phyloP scores from a whole-genome alignment of 2,329 filamentous ascomycete genomes.

The Penicillium sp. region DNA sequence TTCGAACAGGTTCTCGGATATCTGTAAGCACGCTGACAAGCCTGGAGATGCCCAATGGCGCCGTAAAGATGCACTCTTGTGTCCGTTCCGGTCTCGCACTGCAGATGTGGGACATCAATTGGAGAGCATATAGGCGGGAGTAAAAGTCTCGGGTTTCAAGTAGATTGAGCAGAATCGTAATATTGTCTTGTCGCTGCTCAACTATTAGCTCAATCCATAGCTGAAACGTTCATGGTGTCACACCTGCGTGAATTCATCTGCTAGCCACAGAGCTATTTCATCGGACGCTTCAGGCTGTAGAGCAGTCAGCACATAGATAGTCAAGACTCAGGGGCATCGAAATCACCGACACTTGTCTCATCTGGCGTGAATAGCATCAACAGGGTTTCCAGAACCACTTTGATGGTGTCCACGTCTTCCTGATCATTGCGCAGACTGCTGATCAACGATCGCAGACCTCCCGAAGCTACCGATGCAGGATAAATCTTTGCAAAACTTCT shows the following conservation, averaged over 20 bases:
- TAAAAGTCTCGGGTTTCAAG: conserved; percentile 86
- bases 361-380: conserved; percentile 82
- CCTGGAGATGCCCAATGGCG: conserved; percentile 80
- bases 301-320: conserved; percentile 20
- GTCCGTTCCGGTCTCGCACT: conserved; percentile 82
- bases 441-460: conserved; percentile 84
- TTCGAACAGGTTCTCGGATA: conserved; percentile 76
- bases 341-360: conserved; percentile 52
- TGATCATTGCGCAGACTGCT: conserved; percentile 78
- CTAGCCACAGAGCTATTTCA: conserved; percentile 91
- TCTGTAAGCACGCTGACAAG: conserved; percentile 83
- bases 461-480: conserved; percentile 90
- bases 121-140: conserved; percentile 81
- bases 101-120: conserved; percentile 81
- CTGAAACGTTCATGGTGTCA: conserved; percentile 19
- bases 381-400: conserved; percentile 89
- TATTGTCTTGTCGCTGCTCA: conserved; percentile 81
- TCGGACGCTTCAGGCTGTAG: conserved; percentile 82
- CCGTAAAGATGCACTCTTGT: conserved; percentile 88
- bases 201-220: conserved; percentile 45
- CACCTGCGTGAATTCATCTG: conserved; percentile 94
- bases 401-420: conserved; percentile 93
- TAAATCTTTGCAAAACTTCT: conserved; percentile 96
- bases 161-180: conserved; percentile 82
- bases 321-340: not conserved